phyloP scores from a whole-genome alignment of 116 monocot species.

The Phalaenopsis hybrid region DNA sequence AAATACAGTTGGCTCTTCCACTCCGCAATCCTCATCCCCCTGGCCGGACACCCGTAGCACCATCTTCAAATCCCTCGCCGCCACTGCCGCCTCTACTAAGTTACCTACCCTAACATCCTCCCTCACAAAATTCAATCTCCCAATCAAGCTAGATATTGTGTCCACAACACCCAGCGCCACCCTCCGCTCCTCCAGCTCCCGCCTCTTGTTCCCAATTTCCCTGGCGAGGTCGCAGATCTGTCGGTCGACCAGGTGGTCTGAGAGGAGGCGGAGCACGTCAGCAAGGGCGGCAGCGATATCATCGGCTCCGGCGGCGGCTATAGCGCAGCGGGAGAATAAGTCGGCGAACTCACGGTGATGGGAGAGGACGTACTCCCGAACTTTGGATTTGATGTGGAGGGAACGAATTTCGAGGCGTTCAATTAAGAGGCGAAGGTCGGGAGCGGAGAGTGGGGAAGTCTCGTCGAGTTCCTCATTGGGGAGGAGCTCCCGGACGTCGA shows the following conservation, averaged over 20 bases:
- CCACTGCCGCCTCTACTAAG: slow-evolving; percentile 47
- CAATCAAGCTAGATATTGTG: slow-evolving; percentile 22
- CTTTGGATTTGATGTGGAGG: slow-evolving; percentile 54
- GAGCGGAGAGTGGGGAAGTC: slow-evolving; percentile 68
- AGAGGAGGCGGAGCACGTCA: slow-evolving; percentile 37
- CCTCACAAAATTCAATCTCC: slow-evolving; percentile 27
- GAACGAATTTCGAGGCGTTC: slow-evolving; percentile 76
- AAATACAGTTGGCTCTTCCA: slow-evolving; percentile 46
- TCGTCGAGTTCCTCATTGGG: slow-evolving; percentile 38
- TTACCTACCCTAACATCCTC: slow-evolving; percentile 29
- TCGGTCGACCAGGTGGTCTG: slow-evolving; percentile 32
- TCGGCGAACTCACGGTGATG: slow-evolving; percentile 48
- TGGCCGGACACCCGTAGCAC: slow-evolving; percentile 14
- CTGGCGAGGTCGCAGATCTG: slow-evolving; percentile 41
- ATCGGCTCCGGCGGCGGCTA: slow-evolving; percentile 27
- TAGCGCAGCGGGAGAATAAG: slow-evolving; percentile 41
- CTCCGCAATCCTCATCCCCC: slow-evolving; percentile 4
- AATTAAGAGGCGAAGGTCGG: slow-evolving; percentile 88
- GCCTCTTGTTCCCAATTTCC: slow-evolving; percentile 38
- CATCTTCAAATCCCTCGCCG: slow-evolving; percentile 39
- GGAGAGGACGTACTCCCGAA: slow-evolving; percentile 54
- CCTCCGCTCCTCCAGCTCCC: slow-evolving; percentile 56
- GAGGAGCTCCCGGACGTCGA: slow-evolving; percentile 85
- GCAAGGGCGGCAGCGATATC: slow-evolving; percentile 28
- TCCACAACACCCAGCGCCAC: slow-evolving; percentile 42